Evolutionary conservation across 306 rosid species (phyloP).

Genomic region (Citrullus mucosospermus): DNA sequence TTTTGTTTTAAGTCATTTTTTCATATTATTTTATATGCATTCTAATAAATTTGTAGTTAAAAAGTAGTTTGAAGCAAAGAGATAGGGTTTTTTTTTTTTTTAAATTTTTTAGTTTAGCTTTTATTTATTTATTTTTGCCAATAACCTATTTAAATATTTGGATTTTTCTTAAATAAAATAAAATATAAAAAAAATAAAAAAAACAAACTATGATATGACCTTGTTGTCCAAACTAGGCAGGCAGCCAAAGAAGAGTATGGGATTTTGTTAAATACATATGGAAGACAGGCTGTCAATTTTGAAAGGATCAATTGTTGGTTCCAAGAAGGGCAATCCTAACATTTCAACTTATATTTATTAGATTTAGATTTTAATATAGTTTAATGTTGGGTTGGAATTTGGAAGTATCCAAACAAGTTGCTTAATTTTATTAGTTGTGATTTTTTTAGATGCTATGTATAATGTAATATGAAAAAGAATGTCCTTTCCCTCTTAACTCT

Average conservation of each 20-base stretch:
- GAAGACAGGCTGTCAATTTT: constrained; percentile 1
- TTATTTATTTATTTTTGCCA: neutral
- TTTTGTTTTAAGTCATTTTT: too few species aligned
- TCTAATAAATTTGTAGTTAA: too few species aligned
- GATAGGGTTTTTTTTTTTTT: too few species aligned
- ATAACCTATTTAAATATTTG: neutral
- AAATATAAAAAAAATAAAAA: too few species aligned
- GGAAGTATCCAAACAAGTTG: constrained; percentile 2
- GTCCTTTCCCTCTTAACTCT: neutral
- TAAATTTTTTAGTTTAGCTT: too few species aligned
- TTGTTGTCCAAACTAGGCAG: neutral
- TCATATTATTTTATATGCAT: too few species aligned
- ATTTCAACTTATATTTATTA: neutral
- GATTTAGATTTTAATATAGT: neutral
- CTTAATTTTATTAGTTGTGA: neutral
- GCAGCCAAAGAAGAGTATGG: neutral
- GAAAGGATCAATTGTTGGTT: neutral
- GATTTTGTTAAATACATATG: neutral
- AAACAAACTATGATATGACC: neutral
- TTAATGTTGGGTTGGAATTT: neutral
- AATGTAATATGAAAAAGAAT: neutral
- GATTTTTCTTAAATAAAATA: too few species aligned
- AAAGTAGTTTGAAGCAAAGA: too few species aligned
- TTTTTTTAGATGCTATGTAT: neutral
- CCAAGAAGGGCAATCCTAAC: neutral